Percentiles rank a stretch among this genome's conserved stretches.
phyloP scores from a whole-genome alignment of 108 stramenopile genomes.

The Skeletonema costatum region DNA sequence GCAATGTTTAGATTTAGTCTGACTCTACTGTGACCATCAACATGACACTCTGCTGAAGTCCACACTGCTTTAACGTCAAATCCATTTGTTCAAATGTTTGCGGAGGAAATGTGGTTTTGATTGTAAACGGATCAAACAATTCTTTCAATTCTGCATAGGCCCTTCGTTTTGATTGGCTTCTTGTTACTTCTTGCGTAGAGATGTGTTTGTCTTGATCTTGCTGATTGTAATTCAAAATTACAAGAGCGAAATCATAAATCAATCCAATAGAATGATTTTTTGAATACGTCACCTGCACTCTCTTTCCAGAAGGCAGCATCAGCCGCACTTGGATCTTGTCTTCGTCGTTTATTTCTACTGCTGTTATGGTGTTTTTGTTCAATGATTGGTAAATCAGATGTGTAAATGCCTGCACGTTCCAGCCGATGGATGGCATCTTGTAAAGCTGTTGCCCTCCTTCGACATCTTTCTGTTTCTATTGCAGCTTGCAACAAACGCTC shows the following conservation, averaged over 20 bases:
- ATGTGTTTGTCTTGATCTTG: neutral
- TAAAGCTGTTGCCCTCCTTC: conserved; percentile 2
- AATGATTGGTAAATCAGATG: neutral
- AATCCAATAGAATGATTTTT: conserved; percentile 24
- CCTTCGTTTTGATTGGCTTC: neutral
- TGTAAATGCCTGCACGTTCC: conserved; percentile 4
- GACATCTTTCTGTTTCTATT: conserved; percentile 3
- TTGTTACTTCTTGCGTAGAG: neutral
- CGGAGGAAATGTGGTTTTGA: conserved; percentile 21
- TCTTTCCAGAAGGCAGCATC: conserved; percentile 31
- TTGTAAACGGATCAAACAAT: conserved; percentile 22
- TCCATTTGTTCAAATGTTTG: conserved; percentile 18
- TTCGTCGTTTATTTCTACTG: neutral
- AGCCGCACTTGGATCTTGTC: conserved; percentile 22
- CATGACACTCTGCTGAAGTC: conserved; percentile 11
- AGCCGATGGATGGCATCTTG: conserved; percentile 18
- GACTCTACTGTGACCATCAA: conserved; percentile 32
- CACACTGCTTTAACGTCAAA: conserved; percentile 15
- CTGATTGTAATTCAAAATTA: conserved; percentile 16
- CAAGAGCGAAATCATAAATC: conserved; percentile 36
- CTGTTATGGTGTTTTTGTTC: neutral
- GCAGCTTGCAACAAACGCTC: conserved; percentile 11
- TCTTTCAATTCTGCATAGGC: conserved; percentile 21
- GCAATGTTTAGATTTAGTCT: neutral
- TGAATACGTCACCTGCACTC: conserved; percentile 13